These are phyloP conservation scores for Vaucheria bursata DNA, from an alignment of 352 stramenopile genomes.

Conservation along the genomic window DNA sequence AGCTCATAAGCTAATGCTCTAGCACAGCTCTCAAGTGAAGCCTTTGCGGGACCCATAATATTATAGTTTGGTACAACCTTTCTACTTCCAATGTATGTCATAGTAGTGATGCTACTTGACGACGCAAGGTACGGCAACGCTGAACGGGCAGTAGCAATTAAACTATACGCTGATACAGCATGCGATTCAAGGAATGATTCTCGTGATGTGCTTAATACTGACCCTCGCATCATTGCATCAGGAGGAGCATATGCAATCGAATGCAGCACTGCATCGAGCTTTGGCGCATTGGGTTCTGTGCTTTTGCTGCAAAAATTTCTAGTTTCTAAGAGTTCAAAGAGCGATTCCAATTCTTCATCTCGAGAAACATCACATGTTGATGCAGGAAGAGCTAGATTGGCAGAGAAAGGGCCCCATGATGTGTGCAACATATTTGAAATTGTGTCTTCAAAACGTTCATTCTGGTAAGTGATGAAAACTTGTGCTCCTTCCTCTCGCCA, in stretches of 20 bases:
- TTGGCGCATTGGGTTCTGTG: background rate
- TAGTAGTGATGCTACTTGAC: conserved; percentile 17
- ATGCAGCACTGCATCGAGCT: conserved; percentile 34
- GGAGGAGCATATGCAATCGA: conserved; percentile 32
- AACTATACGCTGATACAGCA: conserved; percentile 35
- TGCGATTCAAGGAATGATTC: conserved; percentile 29
- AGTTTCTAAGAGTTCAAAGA: conserved; percentile 17
- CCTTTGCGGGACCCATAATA: conserved; percentile 36
- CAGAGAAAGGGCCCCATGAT: conserved; percentile 15
- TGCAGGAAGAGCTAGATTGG: conserved; percentile 8
- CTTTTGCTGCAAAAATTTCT: conserved; percentile 16
- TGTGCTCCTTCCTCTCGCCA: conserved; percentile 27
- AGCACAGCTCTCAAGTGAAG: conserved; percentile 42
- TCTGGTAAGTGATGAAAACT: conserved; percentile 42
- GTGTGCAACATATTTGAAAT: conserved; percentile 16
- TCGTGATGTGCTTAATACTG: conserved; percentile 13
- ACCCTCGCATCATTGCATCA: conserved; percentile 29
- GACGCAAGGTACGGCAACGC: conserved; percentile 30
- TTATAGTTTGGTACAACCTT: conserved; percentile 40
- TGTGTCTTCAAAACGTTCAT: conserved; percentile 30
- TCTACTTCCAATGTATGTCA: conserved; percentile 37
- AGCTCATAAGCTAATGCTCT: conserved; percentile 28
- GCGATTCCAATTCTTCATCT: conserved; percentile 14
- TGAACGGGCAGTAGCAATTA: conserved; percentile 13
- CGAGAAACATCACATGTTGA: conserved; percentile 22